Evolutionary conservation across 1,139 yeast genomes (phyloP), one percentile per base, ranked within the genome.

Genomic region (Protomyces arabidopsidicola): DNA sequence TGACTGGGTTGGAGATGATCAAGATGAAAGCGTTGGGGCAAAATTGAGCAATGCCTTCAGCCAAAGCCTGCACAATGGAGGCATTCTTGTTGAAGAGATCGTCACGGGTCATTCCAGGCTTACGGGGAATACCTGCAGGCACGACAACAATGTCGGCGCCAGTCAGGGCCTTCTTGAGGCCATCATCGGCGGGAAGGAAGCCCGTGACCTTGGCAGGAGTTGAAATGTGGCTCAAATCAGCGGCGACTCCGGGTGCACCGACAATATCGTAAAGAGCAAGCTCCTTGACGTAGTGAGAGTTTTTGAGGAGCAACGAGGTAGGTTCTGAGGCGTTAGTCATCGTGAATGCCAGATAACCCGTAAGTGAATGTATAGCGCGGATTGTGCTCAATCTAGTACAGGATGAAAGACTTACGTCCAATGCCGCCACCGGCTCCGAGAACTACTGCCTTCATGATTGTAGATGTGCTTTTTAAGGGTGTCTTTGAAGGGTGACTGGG

Each of bases 71-170:
- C 70, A 93, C 96, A 75, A 93, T 93, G 60, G 95, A 87, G 60
- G 98, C 98, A 75, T 93, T 93, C 79, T 95, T 91, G 81, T 90
- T 88, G 86, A 93, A 93, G 75, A 93, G 83, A 75, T 93, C 98
- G 77, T 93, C 98, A 70, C 79, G 77, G n/a, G 66, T 64, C 66
- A 64, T 64, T 16, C 64, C 64, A 36, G 66, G 66, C 57, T 93
- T 93, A 82, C 98, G 88, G 78, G 98, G 98, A 66, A 93, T 96
- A 79, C 98, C 98, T 66, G 98, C 98, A 72, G 98, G 98, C 76
- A 93, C 91, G 71, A 93, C 81, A 67, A 93, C 95, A 70, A 93
- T 85, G 73, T 93, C 95, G 60, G 96, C 82, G 69, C 84, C 93
- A 69, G 84, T 81, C 72, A 93, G 81, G 62, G 98, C 90, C 65